These are phyloP conservation scores for Trichoderma sp. DNA, from an alignment of 2,329 filamentous ascomycete species.

Conservation along the genomic window DNA sequence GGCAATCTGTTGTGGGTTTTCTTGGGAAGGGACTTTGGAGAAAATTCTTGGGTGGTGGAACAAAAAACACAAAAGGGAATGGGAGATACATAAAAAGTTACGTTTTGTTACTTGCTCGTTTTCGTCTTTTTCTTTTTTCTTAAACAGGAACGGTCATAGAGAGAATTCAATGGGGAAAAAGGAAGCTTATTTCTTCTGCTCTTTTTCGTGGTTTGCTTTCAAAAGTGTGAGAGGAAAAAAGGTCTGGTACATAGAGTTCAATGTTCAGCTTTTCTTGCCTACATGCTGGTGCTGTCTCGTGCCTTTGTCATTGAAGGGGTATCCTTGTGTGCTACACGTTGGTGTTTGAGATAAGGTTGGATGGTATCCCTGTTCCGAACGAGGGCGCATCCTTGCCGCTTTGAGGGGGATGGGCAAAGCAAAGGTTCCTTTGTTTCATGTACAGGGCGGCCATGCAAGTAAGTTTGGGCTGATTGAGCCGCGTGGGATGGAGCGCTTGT, in stretches of 20 bases:
- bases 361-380: background rate
- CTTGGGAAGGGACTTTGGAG: background rate
- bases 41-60: slow-evolving; percentile 8
- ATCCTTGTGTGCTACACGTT: background rate
- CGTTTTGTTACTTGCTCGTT: background rate
- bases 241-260: background rate
- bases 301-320: background rate
- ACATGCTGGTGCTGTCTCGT: background rate
- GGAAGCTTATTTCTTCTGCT: background rate
- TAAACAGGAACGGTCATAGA: slow-evolving; percentile 18
- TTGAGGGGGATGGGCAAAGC: slow-evolving; percentile 1
- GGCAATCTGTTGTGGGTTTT: background rate
- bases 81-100: slow-evolving; percentile 23
- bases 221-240: background rate
- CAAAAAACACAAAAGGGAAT: slow-evolving; percentile 16
- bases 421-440: slow-evolving; percentile 7
- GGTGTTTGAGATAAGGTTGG: slow-evolving; percentile 1
- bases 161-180: slow-evolving; percentile 1
- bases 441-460: background rate
- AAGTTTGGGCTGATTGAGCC: background rate
- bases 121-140: background rate
- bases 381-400: background rate
- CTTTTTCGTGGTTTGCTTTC: background rate
- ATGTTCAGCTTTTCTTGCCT: background rate
- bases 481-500: background rate